These are phyloP conservation scores for Aspergillus tanneri DNA, from an alignment of 2,329 filamentous ascomycete species.

Conservation along the genomic window DNA sequence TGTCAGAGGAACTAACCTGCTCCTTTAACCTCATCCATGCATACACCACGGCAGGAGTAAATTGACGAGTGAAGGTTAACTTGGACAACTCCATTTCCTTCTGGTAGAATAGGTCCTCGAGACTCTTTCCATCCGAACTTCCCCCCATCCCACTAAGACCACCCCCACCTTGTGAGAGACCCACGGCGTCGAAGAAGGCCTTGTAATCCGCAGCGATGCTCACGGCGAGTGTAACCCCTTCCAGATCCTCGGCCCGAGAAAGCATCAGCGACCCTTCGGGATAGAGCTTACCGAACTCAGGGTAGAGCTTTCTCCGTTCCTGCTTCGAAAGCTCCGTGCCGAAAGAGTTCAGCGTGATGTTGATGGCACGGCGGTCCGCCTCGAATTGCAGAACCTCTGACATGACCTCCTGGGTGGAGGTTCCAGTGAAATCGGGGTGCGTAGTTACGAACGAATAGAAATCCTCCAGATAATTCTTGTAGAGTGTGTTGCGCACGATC, in stretches of 20 bases:
- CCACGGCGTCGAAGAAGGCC: slow-evolving; percentile 90
- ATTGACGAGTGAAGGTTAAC: slow-evolving; percentile 90
- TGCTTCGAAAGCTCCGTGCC: slow-evolving; percentile 92
- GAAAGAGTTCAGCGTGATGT: slow-evolving; percentile 98
- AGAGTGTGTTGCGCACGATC: slow-evolving; percentile 96
- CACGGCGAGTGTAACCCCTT: slow-evolving; percentile 88
- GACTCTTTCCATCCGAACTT: slow-evolving; percentile 78
- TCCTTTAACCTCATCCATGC: slow-evolving; percentile 97
- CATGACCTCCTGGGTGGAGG: slow-evolving; percentile 93
- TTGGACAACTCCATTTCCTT: slow-evolving; percentile 99
- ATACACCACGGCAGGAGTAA: slow-evolving; percentile 92
- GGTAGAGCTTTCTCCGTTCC: slow-evolving; percentile 95
- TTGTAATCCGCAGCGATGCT: slow-evolving; percentile 94
- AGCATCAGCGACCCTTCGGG: slow-evolving; percentile 95
- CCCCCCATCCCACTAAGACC: slow-evolving; percentile 74
- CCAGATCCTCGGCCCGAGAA: slow-evolving; percentile 88
- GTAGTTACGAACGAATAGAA: slow-evolving; percentile 94
- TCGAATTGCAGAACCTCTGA: slow-evolving; percentile 94
- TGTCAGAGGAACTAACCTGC: slow-evolving; percentile 69
- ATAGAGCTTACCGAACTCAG: slow-evolving; percentile 83
- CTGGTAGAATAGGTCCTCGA: slow-evolving; percentile 98
- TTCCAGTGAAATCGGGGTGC: slow-evolving; percentile 79
- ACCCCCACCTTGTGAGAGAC: slow-evolving; percentile 69
- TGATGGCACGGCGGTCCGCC: slow-evolving; percentile 93
- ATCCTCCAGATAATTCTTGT: slow-evolving; percentile 99